These are phyloP conservation scores for Dendrobium chrysotoxum DNA, from an alignment of 106 monocot species.

Conservation along the genomic window DNA sequence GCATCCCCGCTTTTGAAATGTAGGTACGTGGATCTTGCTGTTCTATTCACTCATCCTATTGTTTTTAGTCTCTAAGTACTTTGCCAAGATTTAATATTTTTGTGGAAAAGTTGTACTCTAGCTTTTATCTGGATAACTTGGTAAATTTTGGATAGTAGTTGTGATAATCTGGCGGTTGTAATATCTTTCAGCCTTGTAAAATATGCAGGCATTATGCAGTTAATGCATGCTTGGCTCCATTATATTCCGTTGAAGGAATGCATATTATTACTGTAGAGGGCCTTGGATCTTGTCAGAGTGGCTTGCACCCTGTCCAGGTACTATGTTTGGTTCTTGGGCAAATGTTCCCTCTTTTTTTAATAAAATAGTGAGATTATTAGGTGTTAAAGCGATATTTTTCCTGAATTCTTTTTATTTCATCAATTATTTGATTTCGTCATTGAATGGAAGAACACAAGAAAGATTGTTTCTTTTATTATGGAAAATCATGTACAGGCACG, in stretches of 20 bases:
- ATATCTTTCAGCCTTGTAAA: background rate
- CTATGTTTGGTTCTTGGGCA: background rate
- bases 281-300: constrained; percentile 50
- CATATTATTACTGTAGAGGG: constrained; percentile 97
- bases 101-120: background rate
- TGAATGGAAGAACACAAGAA: background rate
- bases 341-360: background rate
- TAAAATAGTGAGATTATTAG: background rate
- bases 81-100: background rate
- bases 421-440: background rate
- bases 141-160: background rate
- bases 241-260: constrained; percentile 97
- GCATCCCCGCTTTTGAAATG: background rate
- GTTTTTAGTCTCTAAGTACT: background rate
- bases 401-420: background rate
- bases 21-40: background rate
- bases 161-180: background rate
- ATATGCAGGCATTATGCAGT: constrained; percentile 80
- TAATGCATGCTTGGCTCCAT: constrained; percentile 92
- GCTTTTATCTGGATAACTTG: background rate
- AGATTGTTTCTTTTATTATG: background rate
- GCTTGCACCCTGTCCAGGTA: constrained; percentile 93
- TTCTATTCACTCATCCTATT: background rate
- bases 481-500: background rate
- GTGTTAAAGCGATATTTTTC: background rate